phyloP scores from a whole-genome alignment of 176 grass and related monocot species.

The Bromus sterilis region DNA sequence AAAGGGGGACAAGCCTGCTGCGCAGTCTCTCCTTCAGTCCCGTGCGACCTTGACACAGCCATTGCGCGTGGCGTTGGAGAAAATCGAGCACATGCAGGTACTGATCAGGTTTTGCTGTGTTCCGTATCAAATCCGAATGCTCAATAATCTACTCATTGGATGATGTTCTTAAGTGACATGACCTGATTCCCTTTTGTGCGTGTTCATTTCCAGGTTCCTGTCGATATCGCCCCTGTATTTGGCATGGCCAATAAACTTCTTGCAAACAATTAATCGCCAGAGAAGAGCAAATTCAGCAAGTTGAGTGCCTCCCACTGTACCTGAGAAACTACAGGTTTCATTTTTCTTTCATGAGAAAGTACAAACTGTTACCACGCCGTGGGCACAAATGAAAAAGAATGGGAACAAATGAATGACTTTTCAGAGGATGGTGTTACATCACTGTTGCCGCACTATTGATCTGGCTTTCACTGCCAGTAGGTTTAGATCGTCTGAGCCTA shows the following conservation, averaged over 20 bases:
- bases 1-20: constrained; percentile 72
- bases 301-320: background rate
- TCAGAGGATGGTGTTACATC: background rate
- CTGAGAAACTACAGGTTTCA: background rate
- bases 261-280: constrained; percentile 1
- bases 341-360: background rate
- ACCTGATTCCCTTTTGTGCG: background rate
- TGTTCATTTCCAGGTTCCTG: constrained; percentile 58
- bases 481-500: background rate
- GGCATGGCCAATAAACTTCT: constrained; percentile 45
- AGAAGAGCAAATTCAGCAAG: background rate
- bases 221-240: constrained; percentile 70
- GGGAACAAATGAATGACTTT: background rate
- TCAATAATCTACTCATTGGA: background rate
- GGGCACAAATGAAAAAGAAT: background rate
- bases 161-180: background rate
- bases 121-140: background rate
- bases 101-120: background rate
- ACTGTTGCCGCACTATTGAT: background rate
- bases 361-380: background rate
- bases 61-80: constrained; percentile 63
- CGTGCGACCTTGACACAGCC: constrained; percentile 72
- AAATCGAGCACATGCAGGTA: constrained; percentile 80
- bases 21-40: constrained; percentile 48
- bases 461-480: background rate